Base-by-base conservation (phyloP, 2,329 filamentous ascomycete species). In the Diaporthe eres region DNA sequence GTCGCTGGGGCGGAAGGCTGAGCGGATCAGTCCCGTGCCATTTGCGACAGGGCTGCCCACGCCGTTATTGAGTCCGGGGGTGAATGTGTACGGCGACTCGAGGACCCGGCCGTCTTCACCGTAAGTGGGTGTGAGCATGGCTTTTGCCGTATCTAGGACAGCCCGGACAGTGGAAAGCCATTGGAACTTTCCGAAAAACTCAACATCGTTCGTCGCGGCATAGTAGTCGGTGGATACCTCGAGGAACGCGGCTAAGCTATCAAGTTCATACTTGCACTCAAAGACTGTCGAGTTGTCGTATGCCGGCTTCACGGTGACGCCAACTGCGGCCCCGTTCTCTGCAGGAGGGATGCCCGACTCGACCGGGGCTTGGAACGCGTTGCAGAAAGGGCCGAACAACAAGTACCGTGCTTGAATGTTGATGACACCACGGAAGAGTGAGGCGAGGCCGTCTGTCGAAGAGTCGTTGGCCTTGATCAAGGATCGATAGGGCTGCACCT, bases 181-280 rank as follows among this genome's bases (percentile, higher is more conserved):
- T 71, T 92, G 88, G 58, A 90, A 89, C 4, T 90, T 93, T 61
- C 93, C 85, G 82, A 97, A 98, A 76, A 95, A 95, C 72, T 89
- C 90, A 0, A 87, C 90, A 47, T 96, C 96, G 0, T 89, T 88
- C 0, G 95, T 98, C 76, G 90, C 89, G 31, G 90, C 88, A 84
- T 94, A 91, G 86, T 98, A 98, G 81, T 97, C 91, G 78, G 94
- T 94, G 0, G 92, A 92, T 7, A 98, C 88, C 57, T 94, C 91
- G 12, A 98, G 88, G 83, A 98, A 98, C 42, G 95, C 92, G 0
- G 96, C 95, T 1, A 98, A 89, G 15, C 94, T 96, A 85, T 98
- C 96, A 61, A 98, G 91, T 85, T 98, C 96, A 83, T 97, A 98
- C 84, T 98, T 98, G 89, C 96, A 98, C 83, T 98, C 96, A 81